Evolutionary conservation across 139 green algal genomes (phyloP).

Genomic region (Diplosphaera chodatii): DNA sequence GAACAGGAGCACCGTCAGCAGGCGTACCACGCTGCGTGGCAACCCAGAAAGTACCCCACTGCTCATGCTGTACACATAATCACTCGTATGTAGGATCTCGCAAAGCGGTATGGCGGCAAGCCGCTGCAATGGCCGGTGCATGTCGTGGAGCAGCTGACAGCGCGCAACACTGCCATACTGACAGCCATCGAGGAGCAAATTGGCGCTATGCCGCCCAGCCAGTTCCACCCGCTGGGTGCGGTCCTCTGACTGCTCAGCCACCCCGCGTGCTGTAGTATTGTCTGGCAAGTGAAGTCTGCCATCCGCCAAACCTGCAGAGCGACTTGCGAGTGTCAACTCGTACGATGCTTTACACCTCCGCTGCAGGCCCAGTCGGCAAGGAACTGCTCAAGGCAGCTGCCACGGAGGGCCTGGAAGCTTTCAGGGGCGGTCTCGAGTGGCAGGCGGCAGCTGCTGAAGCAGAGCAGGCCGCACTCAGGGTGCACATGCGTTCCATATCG

Average conservation of each 20-base stretch:
- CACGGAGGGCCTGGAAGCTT: background rate
- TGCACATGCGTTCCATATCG: no score
- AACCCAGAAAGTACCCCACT: no score
- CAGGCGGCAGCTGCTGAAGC: background rate
- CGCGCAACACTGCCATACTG: slow-evolving; percentile 40
- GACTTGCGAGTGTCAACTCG: no score
- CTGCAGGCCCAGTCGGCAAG: background rate
- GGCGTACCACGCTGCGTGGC: no score
- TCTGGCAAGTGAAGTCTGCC: no score
- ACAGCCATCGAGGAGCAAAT: slow-evolving; percentile 29
- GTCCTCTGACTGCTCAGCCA: no score
- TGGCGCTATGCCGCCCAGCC: slow-evolving; percentile 15
- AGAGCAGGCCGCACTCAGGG: background rate
- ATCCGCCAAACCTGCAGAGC: no score
- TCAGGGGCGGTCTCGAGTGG: background rate
- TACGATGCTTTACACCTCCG: no score
- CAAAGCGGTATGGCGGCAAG: slow-evolving; percentile 3
- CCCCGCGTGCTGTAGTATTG: no score
- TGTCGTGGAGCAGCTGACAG: slow-evolving; percentile 50
- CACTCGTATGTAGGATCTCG: slow-evolving; percentile 4
- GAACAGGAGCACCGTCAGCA: no score
- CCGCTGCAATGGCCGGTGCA: slow-evolving; percentile 8
- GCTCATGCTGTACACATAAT: no score
- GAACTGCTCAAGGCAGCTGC: background rate
- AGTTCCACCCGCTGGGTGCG: slow-evolving; percentile 5